Evolutionary conservation across 176 grass and related monocot species (phyloP), one percentile per base, ranked within the genome.

Genomic region (Cenchrus purpureus): DNA sequence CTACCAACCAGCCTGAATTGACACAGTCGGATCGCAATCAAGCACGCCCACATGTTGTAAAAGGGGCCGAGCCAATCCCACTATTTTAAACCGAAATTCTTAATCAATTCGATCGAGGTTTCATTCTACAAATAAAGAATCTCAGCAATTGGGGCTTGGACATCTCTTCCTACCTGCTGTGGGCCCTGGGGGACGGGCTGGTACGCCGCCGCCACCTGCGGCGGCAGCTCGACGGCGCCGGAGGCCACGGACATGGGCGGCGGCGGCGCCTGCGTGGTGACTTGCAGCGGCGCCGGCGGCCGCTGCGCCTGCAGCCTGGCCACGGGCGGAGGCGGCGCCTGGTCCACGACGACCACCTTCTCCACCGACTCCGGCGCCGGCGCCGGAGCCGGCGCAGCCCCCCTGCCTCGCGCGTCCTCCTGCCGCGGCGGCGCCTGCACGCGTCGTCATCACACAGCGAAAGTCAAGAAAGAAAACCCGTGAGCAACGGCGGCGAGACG

Each of bases 251-350:
- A 34, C 53, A 91, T 73, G 63, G 89, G 81, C 42, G 88, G 76
- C 37, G 81, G 86, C 90, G 88, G 72, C 42, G 77, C 90, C 81
- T 79, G 93, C 66, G 84, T 85, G 74, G 89, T 92, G 43, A 99
- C 90, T 70, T 99, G 97, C 60, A 96, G 89, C 67, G 93, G 93
- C 37, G 90, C 81, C 22, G 92, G 80, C 40, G 77, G 80, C 3
- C 87, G 85, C 89, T 92, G 91, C 16, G 93, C 79, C 83, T 96
- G 97, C 60, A 99, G 88, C 79, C 91, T 81, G 16, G 90, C 76
- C 64, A 6, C 71, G 12, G 82, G 79, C 10, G 87, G 29, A 6
- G 82, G 69, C 48, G 69, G 20, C 4, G 80, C 66, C 84, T 87
- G 54, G 73, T 84, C 81, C 49, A 76, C 65, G 12, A 79, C 66